Conservation (phyloP, 345 rosid genomes). For the Punica granatum region DNA sequence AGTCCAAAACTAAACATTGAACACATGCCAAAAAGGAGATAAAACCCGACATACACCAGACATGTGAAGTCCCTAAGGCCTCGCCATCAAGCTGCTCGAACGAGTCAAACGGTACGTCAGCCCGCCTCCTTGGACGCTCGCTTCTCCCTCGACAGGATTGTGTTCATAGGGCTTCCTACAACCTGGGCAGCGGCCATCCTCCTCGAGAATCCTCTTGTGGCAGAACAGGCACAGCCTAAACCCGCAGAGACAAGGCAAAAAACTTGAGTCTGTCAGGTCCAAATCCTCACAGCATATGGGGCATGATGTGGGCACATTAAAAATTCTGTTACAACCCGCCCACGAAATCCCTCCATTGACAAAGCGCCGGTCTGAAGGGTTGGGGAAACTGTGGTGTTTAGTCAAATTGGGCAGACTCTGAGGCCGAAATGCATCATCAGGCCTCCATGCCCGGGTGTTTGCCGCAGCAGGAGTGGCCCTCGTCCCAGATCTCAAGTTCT, state of each 20-base stretch:
- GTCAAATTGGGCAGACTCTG: conserved; percentile 71
- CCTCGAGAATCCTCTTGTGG: conserved; percentile 89
- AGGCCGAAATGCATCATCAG: conserved; percentile 70
- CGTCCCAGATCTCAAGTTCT: conserved; percentile 17
- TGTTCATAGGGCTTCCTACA: conserved; percentile 74
- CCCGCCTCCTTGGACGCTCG: conserved; percentile 47
- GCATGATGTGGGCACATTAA: conserved; percentile 38
- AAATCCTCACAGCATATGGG: conserved; percentile 85
- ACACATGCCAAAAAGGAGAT: conserved; percentile 22
- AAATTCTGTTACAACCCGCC: conserved; percentile 25
- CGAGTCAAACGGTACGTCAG: conserved; percentile 57
- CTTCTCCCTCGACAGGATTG: conserved; percentile 43
- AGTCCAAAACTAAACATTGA: conserved; percentile 25
- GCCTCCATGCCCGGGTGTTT: conserved; percentile 70
- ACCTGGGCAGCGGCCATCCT: conserved; percentile 91
- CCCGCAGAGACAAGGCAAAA: conserved; percentile 82
- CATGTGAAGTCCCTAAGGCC: conserved; percentile 47
- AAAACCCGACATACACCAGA: conserved; percentile 31
- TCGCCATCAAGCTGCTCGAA: conserved; percentile 76
- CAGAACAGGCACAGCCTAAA: conserved; percentile 91
- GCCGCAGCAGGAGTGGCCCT: conserved; percentile 21
- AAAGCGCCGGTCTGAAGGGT: conserved; percentile 27
- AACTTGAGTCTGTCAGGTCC: conserved; percentile 72
- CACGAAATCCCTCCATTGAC: conserved; percentile 38
- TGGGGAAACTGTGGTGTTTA: conserved; percentile 57